A percentile compares a stretch with the other conserved stretches of the same genome.
phyloP scores from a whole-genome alignment of 2,329 filamentous ascomycete species.

The Hawksworthiomyces lignivorus region DNA sequence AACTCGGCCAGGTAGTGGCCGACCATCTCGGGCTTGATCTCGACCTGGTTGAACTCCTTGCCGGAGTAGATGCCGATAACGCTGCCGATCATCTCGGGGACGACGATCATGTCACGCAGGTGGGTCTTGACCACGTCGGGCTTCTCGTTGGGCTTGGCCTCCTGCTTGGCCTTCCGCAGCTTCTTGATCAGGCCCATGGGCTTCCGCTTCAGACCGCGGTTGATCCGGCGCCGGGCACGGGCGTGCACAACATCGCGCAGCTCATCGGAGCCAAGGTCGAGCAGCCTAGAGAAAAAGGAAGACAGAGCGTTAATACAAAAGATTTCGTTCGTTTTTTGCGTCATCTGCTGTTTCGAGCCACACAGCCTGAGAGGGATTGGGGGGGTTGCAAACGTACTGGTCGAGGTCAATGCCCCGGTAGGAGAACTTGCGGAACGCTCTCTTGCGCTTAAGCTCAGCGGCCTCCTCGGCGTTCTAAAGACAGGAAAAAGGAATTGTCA shows the following conservation, averaged over 20 bases:
- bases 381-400: slow-evolving; percentile 84
- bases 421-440: slow-evolving; percentile 99
- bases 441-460: slow-evolving; percentile 99
- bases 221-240: slow-evolving; percentile 96
- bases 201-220: slow-evolving; percentile 99
- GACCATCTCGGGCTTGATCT: slow-evolving; percentile 99
- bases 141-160: slow-evolving; percentile 99
- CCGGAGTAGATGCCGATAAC: slow-evolving; percentile 99
- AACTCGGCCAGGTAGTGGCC: slow-evolving; percentile 99
- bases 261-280: slow-evolving; percentile 97
- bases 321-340: too few relatives aligned
- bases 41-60: slow-evolving; percentile 99
- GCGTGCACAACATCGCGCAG: slow-evolving; percentile 99
- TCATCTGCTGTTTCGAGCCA: too few relatives aligned
- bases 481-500: background rate
- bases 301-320: background rate
- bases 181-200: slow-evolving; percentile 99
- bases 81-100: slow-evolving; percentile 99
- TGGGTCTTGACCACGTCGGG: slow-evolving; percentile 98
- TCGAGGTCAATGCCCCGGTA: slow-evolving; percentile 99
- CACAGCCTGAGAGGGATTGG: too few relatives aligned
- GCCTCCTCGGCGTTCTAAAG: slow-evolving; percentile 90
- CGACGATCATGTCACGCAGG: slow-evolving; percentile 99
- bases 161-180: slow-evolving; percentile 98
- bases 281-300: slow-evolving; percentile 56